Conservation (phyloP, 305 asterid genomes). For the Fraxinus floribunda region DNA sequence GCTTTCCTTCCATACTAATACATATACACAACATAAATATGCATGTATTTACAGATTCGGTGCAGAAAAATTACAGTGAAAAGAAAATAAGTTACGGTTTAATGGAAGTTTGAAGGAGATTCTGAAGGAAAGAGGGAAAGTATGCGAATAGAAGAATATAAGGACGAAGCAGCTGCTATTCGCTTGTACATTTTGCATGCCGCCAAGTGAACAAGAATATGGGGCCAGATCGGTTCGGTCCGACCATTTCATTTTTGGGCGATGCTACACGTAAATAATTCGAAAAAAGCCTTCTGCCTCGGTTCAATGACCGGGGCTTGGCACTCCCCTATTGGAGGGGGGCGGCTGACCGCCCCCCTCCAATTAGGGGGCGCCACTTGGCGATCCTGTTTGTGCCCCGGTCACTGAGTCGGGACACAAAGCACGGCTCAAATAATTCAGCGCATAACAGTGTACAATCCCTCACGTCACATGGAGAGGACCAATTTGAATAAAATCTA, state of each 20-base stretch:
- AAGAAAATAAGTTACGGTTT: background rate
- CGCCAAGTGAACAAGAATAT: constrained; percentile 16
- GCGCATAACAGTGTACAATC: no score
- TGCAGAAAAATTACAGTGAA: background rate
- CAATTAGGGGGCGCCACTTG: no score
- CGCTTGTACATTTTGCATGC: constrained; percentile 13
- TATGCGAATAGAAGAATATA: background rate
- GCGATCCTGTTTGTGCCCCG: no score
- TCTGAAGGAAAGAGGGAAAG: background rate
- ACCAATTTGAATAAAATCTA: no score
- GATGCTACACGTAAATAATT: no score
- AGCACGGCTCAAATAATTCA: no score
- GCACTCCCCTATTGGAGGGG: no score
- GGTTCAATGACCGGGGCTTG: no score
- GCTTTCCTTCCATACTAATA: background rate
- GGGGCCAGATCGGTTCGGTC: background rate
- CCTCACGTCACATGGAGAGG: no score
- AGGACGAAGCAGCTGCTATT: background rate
- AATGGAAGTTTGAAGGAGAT: background rate
- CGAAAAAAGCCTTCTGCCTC: no score
- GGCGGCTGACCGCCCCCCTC: no score
- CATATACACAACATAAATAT: background rate
- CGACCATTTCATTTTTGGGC: background rate
- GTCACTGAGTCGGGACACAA: no score
- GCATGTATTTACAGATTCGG: background rate